These are phyloP conservation scores for Hypomyces perniciosus DNA, from an alignment of 2,329 filamentous ascomycete species.

Conservation along the genomic window DNA sequence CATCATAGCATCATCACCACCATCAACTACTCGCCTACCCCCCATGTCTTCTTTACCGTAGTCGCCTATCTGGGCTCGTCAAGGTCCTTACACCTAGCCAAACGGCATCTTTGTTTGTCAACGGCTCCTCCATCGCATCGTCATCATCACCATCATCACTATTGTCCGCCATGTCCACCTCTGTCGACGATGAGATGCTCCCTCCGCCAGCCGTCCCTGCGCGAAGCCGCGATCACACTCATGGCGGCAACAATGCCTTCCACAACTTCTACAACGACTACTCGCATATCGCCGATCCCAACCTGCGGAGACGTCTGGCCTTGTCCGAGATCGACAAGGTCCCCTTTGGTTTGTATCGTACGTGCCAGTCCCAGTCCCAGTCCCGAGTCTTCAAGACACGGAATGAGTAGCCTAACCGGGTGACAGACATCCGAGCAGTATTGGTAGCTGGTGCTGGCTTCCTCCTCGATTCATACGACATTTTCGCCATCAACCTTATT, in stretches of 20 bases:
- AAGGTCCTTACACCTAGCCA: slow-evolving; percentile 5
- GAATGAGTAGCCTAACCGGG: too few relatives aligned
- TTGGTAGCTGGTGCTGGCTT: slow-evolving; percentile 76
- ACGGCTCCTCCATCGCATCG: background rate
- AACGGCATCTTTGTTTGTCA: background rate
- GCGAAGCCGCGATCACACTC: slow-evolving; percentile 35
- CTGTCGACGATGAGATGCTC: slow-evolving; percentile 34
- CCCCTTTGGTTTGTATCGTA: slow-evolving; percentile 66
- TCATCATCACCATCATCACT: background rate
- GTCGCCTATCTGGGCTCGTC: slow-evolving; percentile 10
- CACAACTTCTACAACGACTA: slow-evolving; percentile 70
- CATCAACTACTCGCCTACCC: background rate
- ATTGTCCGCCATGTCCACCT: slow-evolving; percentile 23
- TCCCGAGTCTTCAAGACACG: background rate
- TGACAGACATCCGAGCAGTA: slow-evolving; percentile 60
- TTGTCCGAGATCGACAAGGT: slow-evolving; percentile 76
- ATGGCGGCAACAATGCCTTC: slow-evolving; percentile 62
- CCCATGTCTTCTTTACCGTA: slow-evolving; percentile 11
- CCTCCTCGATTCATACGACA: slow-evolving; percentile 76
- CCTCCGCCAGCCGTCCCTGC: slow-evolving; percentile 34
- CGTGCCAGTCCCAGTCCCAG: slow-evolving; percentile 15
- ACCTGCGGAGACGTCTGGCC: slow-evolving; percentile 67
- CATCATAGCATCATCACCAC: background rate
- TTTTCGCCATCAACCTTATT: slow-evolving; percentile 74
- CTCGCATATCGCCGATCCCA: slow-evolving; percentile 62